A percentile compares a stretch with the other conserved stretches of the same genome.
phyloP scores from a whole-genome alignment of 2,329 filamentous ascomycete species.

The Aspergillus versicolor region DNA sequence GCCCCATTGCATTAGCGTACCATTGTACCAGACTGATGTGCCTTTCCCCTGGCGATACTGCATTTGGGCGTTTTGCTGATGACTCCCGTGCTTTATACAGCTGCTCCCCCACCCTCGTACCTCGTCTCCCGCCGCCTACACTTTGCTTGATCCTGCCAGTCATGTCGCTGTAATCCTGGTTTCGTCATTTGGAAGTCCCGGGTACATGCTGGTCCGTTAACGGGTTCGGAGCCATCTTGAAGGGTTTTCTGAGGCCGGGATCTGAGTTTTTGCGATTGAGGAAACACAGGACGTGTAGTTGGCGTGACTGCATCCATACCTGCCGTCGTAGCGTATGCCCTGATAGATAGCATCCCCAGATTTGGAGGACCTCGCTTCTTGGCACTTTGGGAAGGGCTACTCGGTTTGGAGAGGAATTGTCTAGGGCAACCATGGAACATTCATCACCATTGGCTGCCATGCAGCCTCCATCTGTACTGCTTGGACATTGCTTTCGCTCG shows the following conservation, averaged over 20 bases:
- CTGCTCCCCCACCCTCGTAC: conserved; percentile 14
- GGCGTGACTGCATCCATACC: conserved; percentile 10
- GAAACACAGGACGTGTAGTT: conserved; percentile 10
- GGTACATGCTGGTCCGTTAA: conserved; percentile 23
- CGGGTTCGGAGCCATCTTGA: conserved; percentile 17
- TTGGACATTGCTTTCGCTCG: conserved; percentile 61
- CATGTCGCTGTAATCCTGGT: conserved; percentile 31
- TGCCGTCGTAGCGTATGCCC: conserved; percentile 22
- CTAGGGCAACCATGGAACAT: conserved; percentile 67
- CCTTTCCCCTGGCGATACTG: conserved; percentile 11
- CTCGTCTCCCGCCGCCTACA: conserved; percentile 11
- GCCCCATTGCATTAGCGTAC: conserved; percentile 22
- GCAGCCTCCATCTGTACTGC: conserved; percentile 68
- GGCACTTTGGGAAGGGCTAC: not conserved
- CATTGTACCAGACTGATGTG: conserved; percentile 10
- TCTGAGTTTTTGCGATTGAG: conserved; percentile 14
- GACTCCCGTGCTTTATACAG: conserved; percentile 11
- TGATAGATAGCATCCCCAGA: conserved; percentile 17
- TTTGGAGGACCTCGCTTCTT: conserved; percentile 8
- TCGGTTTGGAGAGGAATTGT: not conserved
- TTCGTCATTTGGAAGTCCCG: conserved; percentile 17
- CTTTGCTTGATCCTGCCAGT: conserved; percentile 13
- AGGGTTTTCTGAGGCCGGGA: conserved; percentile 9
- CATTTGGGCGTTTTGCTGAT: conserved; percentile 12
- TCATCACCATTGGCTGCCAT: conserved; percentile 93